Base-by-base conservation (phyloP, 495 filamentous ascomycete genomes). In the Cercophora sp. region DNA sequence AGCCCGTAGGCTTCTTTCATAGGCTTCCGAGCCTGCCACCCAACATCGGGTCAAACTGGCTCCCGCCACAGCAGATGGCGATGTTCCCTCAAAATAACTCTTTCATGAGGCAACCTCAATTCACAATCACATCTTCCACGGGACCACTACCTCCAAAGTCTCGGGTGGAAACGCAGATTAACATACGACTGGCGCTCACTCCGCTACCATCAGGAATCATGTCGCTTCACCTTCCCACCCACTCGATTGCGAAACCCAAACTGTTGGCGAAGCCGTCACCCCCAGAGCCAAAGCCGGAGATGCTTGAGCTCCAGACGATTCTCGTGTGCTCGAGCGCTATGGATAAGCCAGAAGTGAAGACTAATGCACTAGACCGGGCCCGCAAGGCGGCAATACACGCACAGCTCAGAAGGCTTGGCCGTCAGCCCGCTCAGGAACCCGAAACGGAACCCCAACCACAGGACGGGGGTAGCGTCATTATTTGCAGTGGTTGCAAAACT, bases 281-380 rank as follows among this genome's bases (percentile, higher is more conserved):
- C 9, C 70, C 75, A 45, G 78, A 75, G 39, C 73, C 76, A 11
- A 74, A 80, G 8, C n/a, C n/a, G n/a, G 88, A 94, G 49, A 92
- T 79, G 51, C 78, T 96, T 13, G 91, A 96, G 67, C 64, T 96
- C 45, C 79, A 85, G 50, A 86, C 86, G 2, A 85, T 80, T 60
- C 73, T 96, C 4, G 90, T 97, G 13, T 96, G 91, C 64, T 86
- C 89, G 2, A 96, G 88, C 67, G 91, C 92, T n/a, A 95, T 96
- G 88, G 78, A 83, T 53, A 82, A 89, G 50, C 77, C 76, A 25
- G 73, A 80, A 27, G 78, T 81, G 51, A 89, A 10, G 78, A 89
- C 57, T 76, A 77, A 45, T 78, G 86, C 48, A 91, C 91, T 41
- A 70, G 71, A 2, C 57, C 60, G 16, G 61, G 62, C 13, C 54